Evolutionary conservation across 2,329 filamentous ascomycete species (phyloP).

Genomic region (Colletotrichum abscissum): DNA sequence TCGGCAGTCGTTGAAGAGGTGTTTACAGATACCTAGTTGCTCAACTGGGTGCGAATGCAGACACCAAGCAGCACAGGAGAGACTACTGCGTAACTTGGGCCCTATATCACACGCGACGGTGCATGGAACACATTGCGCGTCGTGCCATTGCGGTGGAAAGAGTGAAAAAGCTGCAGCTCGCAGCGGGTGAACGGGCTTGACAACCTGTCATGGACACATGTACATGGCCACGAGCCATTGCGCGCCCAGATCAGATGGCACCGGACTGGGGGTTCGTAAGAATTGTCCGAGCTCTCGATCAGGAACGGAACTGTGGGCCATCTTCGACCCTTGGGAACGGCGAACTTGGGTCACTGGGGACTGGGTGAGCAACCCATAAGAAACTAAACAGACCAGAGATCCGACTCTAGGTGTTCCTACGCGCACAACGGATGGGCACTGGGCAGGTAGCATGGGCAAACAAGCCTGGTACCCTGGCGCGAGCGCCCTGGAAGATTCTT

Average conservation of each 20-base stretch:
- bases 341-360: background rate
- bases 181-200: constrained; percentile 23
- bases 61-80: background rate
- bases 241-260: constrained; percentile 30
- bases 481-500: background rate
- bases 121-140: background rate
- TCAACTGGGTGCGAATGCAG: background rate
- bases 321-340: background rate
- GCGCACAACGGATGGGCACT: background rate
- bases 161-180: background rate
- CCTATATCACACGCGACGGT: background rate
- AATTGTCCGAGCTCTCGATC: constrained; percentile 32
- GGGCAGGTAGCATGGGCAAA: background rate
- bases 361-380: background rate
- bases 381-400: background rate
- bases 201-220: constrained; percentile 28
- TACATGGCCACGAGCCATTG: constrained; percentile 22
- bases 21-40: background rate
- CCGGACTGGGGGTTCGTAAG: background rate
- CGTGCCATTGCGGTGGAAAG: background rate
- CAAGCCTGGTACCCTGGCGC: background rate
- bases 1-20: background rate
- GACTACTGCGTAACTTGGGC: background rate
- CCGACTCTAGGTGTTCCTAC: background rate
- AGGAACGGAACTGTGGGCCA: constrained; percentile 14